Base-by-base conservation (phyloP, 106 monocot genomes). In the Acorus gramineus region DNA sequence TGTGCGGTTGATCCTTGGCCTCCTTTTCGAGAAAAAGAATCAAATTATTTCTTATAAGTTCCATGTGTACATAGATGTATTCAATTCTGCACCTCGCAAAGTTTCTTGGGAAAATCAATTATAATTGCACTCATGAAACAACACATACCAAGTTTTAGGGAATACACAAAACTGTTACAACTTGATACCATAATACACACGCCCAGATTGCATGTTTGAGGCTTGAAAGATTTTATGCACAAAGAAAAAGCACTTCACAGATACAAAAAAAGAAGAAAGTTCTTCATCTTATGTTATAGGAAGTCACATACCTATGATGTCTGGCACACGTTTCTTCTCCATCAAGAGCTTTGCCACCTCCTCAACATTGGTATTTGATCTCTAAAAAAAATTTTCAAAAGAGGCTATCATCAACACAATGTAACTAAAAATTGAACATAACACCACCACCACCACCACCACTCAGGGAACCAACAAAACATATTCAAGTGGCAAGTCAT, bases 291-390 rank as follows among this genome's bases (percentile, higher is more conserved):
- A 28, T 28, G 8, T 50, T 10, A 57, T 50, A 11, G 57, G 11
- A 28, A 28, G 11, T 46, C 4, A 53, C 78, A 50, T 47, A 93
- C 93, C 93, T 70, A 93, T 83, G 43, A 93, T 84, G 71, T 93
- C 89, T 8, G 93, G 93, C 45, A 86, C 59, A 65, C 53, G 71
- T 11, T 62, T 79, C 49, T 63, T 53, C 55, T 89, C 83, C 77
- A 60, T 52, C 7, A 89, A 68, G 58, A 77, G 65, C 72, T 61
- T 83, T 11, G 93, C 93, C 52, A 93, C 53, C 62, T 84, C 93
- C 61, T 70, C 61, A 8, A 93, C 57, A 46, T 61, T 76, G 61
- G 57, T 57, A 62, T 93, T 89, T 8, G 78, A 83, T 55, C 81
- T 93, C 93, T 93, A 63, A 71, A 79, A 67, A 13, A 50, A 9